Percentiles rank a stretch among this genome's conserved stretches.
Evolutionary conservation across 2,329 filamentous ascomycete genomes (phyloP).

Genomic region (Diaporthe helianthi): DNA sequence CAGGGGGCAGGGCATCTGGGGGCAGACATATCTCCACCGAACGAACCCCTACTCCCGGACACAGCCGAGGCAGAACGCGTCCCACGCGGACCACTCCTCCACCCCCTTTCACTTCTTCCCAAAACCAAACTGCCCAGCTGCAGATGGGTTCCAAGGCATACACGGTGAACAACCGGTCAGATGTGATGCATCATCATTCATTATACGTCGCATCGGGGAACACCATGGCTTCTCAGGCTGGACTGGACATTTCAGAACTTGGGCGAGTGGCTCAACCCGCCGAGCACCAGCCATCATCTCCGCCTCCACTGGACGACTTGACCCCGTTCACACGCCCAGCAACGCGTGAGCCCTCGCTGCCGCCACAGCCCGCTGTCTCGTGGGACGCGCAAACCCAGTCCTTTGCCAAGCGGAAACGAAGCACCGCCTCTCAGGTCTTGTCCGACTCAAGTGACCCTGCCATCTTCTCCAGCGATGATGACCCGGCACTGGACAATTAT

Average conservation of each 20-base stretch:
- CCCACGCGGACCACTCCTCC: conserved; percentile 6
- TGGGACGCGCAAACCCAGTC: conserved; percentile 49
- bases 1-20: no score
- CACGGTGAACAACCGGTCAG: background rate
- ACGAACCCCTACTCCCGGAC: background rate
- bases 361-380: conserved; percentile 47
- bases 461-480: conserved; percentile 76
- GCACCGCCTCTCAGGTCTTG: conserved; percentile 46
- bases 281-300: background rate
- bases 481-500: conserved; percentile 72
- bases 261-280: background rate
- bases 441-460: conserved; percentile 74
- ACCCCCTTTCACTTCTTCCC: background rate
- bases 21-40: background rate
- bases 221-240: background rate
- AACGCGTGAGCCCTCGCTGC: conserved; percentile 48
- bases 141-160: background rate
- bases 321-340: conserved; percentile 43
- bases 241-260: background rate
- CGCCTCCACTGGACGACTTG: background rate
- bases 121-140: conserved; percentile 7
- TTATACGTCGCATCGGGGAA: background rate
- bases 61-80: background rate
- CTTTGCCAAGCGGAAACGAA: conserved; percentile 52
- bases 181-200: background rate